Conservation (phyloP, 176 grass and related monocot genomes). For the barley (Hordeum vulgare) region DNA sequence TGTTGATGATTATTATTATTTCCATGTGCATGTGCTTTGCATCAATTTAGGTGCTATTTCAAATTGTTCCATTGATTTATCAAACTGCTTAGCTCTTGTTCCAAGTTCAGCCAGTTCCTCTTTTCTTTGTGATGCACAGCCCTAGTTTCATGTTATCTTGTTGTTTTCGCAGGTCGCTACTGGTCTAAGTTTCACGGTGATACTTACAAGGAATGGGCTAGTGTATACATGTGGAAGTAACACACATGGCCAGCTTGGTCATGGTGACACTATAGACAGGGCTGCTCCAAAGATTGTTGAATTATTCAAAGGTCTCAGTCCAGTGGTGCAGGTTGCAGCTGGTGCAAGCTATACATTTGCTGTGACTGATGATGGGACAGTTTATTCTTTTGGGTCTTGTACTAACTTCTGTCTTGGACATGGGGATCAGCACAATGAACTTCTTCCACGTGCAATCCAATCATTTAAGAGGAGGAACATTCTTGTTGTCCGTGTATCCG, state of each 20-base stretch:
- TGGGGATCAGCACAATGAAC: slow-evolving; percentile 86
- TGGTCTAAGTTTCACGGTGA: slow-evolving; percentile 85
- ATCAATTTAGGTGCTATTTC: not conserved
- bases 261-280: slow-evolving; percentile 77
- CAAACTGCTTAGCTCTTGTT: not conserved
- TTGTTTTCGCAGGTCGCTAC: slow-evolving; percentile 61
- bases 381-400: slow-evolving; percentile 93
- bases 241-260: slow-evolving; percentile 94
- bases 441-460: slow-evolving; percentile 78
- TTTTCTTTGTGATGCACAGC: not conserved
- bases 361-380: slow-evolving; percentile 77
- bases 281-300: slow-evolving; percentile 61
- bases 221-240: slow-evolving; percentile 94
- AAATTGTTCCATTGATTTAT: not conserved
- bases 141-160: not conserved
- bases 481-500: slow-evolving; percentile 90
- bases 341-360: slow-evolving; percentile 90
- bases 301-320: slow-evolving; percentile 45
- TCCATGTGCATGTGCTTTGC: not conserved
- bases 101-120: not conserved
- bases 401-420: slow-evolving; percentile 94
- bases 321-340: slow-evolving; percentile 84
- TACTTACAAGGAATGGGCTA: slow-evolving; percentile 65
- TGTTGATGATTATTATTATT: too few relatives aligned
- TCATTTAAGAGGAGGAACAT: slow-evolving; percentile 80